A percentile compares a stretch with the other conserved stretches of the same genome.
phyloP scores from a whole-genome alignment of 495 filamentous ascomycete genomes.

The Aspergillus bertholletiae region DNA sequence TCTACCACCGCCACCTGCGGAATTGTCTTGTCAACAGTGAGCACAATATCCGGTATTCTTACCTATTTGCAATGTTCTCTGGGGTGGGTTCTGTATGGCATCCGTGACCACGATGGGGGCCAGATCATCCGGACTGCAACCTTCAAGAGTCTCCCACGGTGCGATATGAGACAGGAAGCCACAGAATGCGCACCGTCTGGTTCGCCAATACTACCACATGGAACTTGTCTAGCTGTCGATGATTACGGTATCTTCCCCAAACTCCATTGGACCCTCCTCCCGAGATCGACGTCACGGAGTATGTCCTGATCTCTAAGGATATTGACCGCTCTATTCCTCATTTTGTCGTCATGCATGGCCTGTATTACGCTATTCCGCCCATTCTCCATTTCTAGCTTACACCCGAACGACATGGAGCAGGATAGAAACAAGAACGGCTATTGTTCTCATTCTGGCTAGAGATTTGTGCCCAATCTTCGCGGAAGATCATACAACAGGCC shows the following conservation, averaged over 20 bases:
- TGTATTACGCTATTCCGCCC: conserved; percentile 42
- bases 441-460: conserved; percentile 34
- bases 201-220: conserved; percentile 29
- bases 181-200: conserved; percentile 36
- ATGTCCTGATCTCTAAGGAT: conserved; percentile 49
- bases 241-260: conserved; percentile 36
- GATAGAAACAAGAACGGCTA: conserved; percentile 13
- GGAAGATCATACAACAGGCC: conserved; percentile 36
- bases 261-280: conserved; percentile 35
- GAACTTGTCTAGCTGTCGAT: conserved; percentile 34
- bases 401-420: conserved; percentile 28
- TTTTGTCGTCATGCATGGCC: conserved; percentile 40
- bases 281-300: conserved; percentile 34
- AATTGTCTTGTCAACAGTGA: background rate
- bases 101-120: conserved; percentile 27
- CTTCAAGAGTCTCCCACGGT: conserved; percentile 27
- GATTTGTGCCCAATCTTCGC: conserved; percentile 34
- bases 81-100: conserved; percentile 19
- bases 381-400: conserved; percentile 17
- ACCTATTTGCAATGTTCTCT: conserved; percentile 22
- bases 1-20: no score
- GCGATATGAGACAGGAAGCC: conserved; percentile 41
- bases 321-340: conserved; percentile 47
- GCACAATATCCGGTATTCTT: conserved; percentile 12
- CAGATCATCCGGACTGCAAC: conserved; percentile 23